A percentile compares a stretch with the other conserved stretches of the same genome.
phyloP scores from a whole-genome alignment of 441 rosid species.

The Mallotus japonicus region DNA sequence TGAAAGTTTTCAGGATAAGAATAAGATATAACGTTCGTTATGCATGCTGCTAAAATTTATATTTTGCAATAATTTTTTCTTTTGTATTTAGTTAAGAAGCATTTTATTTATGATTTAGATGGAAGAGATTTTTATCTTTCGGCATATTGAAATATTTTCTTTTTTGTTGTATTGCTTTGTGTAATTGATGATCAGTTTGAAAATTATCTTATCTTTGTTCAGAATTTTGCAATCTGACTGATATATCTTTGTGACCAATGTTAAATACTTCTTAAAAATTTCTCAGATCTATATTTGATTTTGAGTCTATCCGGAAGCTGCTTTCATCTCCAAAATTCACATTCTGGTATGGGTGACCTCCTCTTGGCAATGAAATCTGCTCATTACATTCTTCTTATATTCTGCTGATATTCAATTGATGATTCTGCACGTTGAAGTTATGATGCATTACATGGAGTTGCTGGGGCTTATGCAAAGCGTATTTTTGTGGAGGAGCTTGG shows the following conservation, averaged over 20 bases:
- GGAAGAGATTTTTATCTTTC: neutral
- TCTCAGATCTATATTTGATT: slow-evolving; percentile 86
- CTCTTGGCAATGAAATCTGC: slow-evolving; percentile 7
- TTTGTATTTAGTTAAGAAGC: too few species aligned
- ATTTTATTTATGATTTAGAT: neutral
- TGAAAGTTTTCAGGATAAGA: too few species aligned
- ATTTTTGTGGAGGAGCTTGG: slow-evolving; percentile 98
- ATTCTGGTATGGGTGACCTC: slow-evolving; percentile 64
- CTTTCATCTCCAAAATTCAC: slow-evolving; percentile 81
- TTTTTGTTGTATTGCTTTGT: neutral
- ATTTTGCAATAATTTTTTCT: neutral
- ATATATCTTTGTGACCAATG: neutral
- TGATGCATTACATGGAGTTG: slow-evolving; percentile 97
- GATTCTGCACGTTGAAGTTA: slow-evolving; percentile 45
- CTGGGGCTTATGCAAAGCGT: slow-evolving; percentile 86
- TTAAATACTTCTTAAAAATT: slow-evolving; percentile 8
- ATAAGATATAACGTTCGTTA: too few species aligned
- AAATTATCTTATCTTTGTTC: slow-evolving; percentile 3
- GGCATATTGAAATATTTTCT: neutral
- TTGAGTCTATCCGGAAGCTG: slow-evolving; percentile 69
- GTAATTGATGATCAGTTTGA: neutral
- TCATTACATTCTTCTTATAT: slow-evolving; percentile 11
- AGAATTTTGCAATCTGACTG: neutral
- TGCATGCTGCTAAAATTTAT: too few species aligned
- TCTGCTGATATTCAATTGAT: neutral